Evolutionary conservation across 164 flowering plant species (phyloP), one percentile per base, ranked within the genome.

Genomic region (Berberis vulgaris): DNA sequence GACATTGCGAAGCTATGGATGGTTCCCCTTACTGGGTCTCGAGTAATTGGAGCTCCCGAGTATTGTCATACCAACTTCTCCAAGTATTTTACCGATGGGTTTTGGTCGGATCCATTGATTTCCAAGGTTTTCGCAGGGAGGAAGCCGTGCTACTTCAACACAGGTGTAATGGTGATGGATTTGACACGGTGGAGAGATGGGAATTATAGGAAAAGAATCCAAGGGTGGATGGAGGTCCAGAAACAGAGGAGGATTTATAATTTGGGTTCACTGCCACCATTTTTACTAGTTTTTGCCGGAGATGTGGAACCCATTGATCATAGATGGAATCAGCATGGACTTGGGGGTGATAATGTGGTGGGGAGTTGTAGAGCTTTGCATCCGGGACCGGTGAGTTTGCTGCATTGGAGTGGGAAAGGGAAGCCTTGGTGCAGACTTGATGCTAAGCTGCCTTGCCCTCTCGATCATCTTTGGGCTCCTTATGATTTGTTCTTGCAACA

Each of bases 131-230:
- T 89, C 75, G 60, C 38, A 5, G 65, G 65, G 11, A 67, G 78
- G 49, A 72, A 59, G 2, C 89, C 96, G 26, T 89, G 96, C 45
- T 87, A 89, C 59, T 87, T 87, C 74, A 87, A 89, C 77, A 89
- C 96, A 1, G 96, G 96, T 0, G 96, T 89, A 41, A 89, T 89
- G 96, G 87, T 89, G 52, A 87, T 89, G 86, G 96, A 89, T 70
- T 64, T 89, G 69, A 74, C 10, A 43, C 72, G 67, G 59, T 89
- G 89, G 89, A 79, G 91, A 50, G 73, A 70, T 41, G 91, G 94
- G 41, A 65, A 78, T 12, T 89, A 77, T 67, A 59, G 79, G 64
- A 63, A n/a, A 45, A 77, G 66, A 45, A 83, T 89, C 3, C 94
- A 89, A 76, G 67, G 68, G 5, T 89, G 96, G 96, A 89, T 89